Evolutionary conservation across 306 rosid genomes (phyloP), one percentile per base, ranked within the genome.

Genomic region (Begonia fuchsioides): DNA sequence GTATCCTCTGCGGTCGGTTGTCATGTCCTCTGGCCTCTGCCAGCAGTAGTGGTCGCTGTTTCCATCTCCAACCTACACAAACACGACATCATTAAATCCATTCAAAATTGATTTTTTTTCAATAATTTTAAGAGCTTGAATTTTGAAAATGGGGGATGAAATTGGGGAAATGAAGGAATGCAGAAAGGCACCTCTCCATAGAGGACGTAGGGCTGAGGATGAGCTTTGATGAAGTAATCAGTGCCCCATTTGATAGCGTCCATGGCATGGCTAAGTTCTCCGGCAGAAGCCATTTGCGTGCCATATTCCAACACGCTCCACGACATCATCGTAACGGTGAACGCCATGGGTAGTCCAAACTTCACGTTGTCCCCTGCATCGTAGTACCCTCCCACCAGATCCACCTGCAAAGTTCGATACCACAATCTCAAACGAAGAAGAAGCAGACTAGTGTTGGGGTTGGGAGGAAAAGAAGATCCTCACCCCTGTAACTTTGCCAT

Each of bases 21-120:
- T 92, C 98, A 92, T 92, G 2, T 92, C 98, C 80, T 92, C 98
- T 5, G 98, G 98, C 46, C 98, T 80, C 62, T 92, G 98, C 98
- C 98, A 92, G 68, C 98, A 92, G 79, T 79, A 75, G 60, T 92
- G 98, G 73, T 92, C 98, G 35, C 56, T 92, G 71, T 82, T 75
- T 6, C 98, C 96, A 49, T 92, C 98, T 71, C 98, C 98, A 55
- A 90, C 98, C 98, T 90, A 70, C 61, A n/a, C 18, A 18, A 48
- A 26, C n/a, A 26, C 2, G 18, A 49, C 32, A 17, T 2, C 12
- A 50, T 15, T 47, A 11, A 7, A 15, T 45, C 17, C 10, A 7
- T 10, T 47, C 17, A 16, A 47, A 45, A 0, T 26, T 26, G 5
- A 8, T 0, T 26, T 26, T 26, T 3, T 26, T 26, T 26, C 35